Percentiles rank a stretch among this genome's conserved stretches.
Evolutionary conservation across 1,284 basidiomycete genomes (phyloP).

Genomic region (Austropuccinia psidii): DNA sequence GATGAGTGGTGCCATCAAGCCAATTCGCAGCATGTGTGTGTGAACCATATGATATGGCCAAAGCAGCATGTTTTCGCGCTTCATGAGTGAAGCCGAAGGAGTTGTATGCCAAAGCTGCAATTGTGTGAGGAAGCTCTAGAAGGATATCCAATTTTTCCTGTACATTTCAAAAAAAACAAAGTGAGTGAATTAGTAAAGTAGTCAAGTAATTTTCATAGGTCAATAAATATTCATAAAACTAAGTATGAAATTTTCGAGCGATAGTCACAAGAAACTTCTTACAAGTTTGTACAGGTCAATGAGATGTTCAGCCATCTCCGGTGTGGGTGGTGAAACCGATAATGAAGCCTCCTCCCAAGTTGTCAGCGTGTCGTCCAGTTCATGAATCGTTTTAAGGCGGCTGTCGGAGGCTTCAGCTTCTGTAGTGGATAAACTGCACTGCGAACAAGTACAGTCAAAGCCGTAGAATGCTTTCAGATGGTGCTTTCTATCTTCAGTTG

Average conservation of each 20-base stretch:
- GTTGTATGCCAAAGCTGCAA: conserved; percentile 8
- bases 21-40: background rate
- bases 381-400: background rate
- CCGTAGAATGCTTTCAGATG: background rate
- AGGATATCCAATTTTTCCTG: conserved; percentile 11
- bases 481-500: background rate
- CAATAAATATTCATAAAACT: no score
- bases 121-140: conserved; percentile 13
- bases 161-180: background rate
- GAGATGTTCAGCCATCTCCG: background rate
- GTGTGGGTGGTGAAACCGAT: background rate
- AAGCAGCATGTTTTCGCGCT: background rate
- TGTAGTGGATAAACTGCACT: conserved; percentile 1
- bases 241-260: no score
- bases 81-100: conserved; percentile 11
- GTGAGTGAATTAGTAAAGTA: background rate
- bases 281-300: conserved; percentile 15
- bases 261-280: background rate
- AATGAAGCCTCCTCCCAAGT: conserved; percentile 11
- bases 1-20: background rate
- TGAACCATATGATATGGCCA: conserved; percentile 4
- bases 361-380: background rate
- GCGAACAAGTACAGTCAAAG: conserved; percentile 27
- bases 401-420: background rate
- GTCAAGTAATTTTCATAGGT: no score